These are phyloP conservation scores for Ogataea nitratoaversa DNA, from an alignment of 805 yeast genomes.

Conservation along the genomic window DNA sequence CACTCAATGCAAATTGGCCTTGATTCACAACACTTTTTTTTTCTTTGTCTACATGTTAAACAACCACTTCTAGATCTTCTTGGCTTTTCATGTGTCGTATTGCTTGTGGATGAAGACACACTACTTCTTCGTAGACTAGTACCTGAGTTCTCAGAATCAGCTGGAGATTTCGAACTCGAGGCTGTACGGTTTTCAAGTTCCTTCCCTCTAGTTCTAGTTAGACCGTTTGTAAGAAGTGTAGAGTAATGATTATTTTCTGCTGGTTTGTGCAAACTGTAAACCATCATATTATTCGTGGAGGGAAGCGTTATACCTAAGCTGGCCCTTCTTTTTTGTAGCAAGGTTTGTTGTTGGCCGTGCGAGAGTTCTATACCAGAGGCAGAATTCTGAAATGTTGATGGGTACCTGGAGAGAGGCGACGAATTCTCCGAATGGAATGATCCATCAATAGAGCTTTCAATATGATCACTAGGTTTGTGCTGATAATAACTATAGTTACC, in stretches of 20 bases:
- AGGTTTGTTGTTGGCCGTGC: too few relatives aligned
- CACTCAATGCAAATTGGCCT: slow-evolving; percentile 69
- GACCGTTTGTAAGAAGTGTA: too few relatives aligned
- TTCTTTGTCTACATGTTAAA: slow-evolving; percentile 70
- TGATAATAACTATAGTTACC: neutral
- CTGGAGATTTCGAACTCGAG: neutral
- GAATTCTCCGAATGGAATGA: neutral
- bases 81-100: slow-evolving; percentile 22
- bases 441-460: neutral
- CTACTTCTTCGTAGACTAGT: neutral
- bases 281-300: too few relatives aligned
- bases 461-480: neutral
- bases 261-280: too few relatives aligned
- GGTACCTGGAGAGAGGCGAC: neutral
- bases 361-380: too few relatives aligned
- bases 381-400: neutral
- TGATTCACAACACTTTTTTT: slow-evolving; percentile 73
- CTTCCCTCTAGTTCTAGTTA: too few relatives aligned
- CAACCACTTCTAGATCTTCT: slow-evolving; percentile 70
- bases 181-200: too few relatives aligned
- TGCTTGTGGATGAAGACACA: neutral
- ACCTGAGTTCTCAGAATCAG: neutral
- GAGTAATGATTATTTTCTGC: too few relatives aligned
- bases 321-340: too few relatives aligned
- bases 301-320: too few relatives aligned